Evolutionary conservation across 495 filamentous ascomycete species (phyloP).

Genomic region (Penicillium tannophilum): DNA sequence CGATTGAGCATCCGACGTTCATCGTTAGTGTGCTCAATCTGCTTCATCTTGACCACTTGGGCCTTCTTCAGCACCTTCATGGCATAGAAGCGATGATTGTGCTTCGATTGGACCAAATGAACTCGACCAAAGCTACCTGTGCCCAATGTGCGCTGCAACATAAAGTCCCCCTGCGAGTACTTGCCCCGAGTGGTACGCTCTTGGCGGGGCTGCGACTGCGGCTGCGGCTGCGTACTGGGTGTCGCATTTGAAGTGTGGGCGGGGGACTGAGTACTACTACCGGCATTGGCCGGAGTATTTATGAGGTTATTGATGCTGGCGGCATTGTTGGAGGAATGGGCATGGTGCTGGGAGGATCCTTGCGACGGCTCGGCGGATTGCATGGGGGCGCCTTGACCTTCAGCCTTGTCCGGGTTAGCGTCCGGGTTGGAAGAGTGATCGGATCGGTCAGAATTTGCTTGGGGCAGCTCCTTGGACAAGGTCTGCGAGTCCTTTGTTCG

Average conservation of each 20-base stretch:
- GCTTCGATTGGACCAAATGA: conserved; percentile 92
- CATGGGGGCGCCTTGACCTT: conserved; percentile 44
- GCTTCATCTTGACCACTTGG: conserved; percentile 99
- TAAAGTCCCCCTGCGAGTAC: conserved; percentile 88
- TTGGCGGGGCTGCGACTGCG: conserved; percentile 22
- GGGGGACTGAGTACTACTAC: conserved; percentile 16
- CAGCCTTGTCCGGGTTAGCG: conserved; percentile 23
- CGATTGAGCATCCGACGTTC: conserved; percentile 92
- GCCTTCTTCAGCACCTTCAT: conserved; percentile 98
- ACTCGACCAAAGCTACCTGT: conserved; percentile 97
- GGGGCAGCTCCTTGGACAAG: conserved; percentile 53
- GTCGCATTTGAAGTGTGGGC: conserved; percentile 16
- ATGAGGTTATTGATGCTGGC: conserved; percentile 50
- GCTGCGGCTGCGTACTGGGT: conserved; percentile 9
- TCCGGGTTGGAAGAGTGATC: conserved; percentile 56
- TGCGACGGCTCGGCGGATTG: conserved; percentile 39
- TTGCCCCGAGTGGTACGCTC: conserved; percentile 91
- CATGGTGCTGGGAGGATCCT: conserved; percentile 35
- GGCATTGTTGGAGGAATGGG: conserved; percentile 37
- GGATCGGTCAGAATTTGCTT: conserved; percentile 35
- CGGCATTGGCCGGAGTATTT: conserved; percentile 29
- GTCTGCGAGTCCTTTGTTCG: conserved; percentile 79
- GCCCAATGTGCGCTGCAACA: conserved; percentile 84
- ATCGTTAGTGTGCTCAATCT: conserved; percentile 98
- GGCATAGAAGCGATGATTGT: conserved; percentile 96